Conservation (phyloP, 768 basidiomycete species). For the Rhizopogon salebrosus region DNA sequence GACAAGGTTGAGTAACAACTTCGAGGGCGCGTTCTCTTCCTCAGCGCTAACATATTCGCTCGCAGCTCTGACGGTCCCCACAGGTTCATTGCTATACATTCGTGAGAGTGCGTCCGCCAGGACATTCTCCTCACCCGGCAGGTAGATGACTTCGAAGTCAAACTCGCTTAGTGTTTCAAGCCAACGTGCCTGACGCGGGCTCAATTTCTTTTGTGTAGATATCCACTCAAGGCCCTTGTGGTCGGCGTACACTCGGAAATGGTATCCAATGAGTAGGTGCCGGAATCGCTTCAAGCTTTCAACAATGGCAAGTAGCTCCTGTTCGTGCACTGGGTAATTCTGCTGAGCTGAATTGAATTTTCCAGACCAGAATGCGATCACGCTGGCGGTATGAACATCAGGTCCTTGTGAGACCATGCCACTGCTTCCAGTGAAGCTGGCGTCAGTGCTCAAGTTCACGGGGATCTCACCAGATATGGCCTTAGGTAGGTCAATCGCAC, state of each 20-base stretch:
- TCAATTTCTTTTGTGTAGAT: conserved; percentile 17
- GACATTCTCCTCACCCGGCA: conserved; percentile 20
- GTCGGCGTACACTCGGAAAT: conserved; percentile 23
- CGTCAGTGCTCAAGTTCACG: conserved; percentile 22
- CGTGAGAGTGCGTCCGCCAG: conserved; percentile 25
- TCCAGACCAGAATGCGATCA: conserved; percentile 22
- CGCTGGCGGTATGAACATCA: conserved; percentile 7
- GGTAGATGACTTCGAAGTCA: conserved; percentile 22
- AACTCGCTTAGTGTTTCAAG: conserved; percentile 21
- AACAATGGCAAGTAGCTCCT: conserved; percentile 30
- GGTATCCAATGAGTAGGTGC: conserved; percentile 15
- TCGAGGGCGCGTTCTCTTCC: conserved; percentile 8
- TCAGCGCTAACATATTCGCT: conserved; percentile 19
- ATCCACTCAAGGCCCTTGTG: conserved; percentile 22
- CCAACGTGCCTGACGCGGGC: conserved; percentile 22
- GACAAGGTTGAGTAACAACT: conserved; percentile 1
- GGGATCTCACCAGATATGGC: background rate
- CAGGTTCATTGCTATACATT: conserved; percentile 16
- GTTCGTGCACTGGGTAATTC: conserved; percentile 35
- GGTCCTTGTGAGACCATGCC: conserved; percentile 19
- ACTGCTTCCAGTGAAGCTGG: conserved; percentile 13
- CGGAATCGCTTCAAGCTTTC: conserved; percentile 32
- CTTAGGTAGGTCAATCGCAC: conserved; percentile 15
- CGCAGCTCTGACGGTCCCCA: conserved; percentile 9
- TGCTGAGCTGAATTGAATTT: conserved; percentile 22